These are phyloP conservation scores for Nicotiana attenuata DNA, from an alignment of 257 asterid genomes.

Conservation along the genomic window DNA sequence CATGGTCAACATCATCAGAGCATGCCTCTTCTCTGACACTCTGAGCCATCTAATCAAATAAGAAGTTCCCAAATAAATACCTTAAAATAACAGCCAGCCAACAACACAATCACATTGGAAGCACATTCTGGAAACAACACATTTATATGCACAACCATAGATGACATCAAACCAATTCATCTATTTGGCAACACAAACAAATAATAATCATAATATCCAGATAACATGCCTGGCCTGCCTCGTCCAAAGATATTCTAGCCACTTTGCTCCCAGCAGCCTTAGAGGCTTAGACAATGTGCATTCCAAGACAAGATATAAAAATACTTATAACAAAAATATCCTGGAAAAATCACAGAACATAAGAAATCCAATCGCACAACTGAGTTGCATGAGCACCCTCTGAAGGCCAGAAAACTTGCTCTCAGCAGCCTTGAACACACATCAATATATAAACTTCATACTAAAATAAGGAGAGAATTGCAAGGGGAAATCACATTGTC, in stretches of 20 bases:
- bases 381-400: constrained; percentile 16
- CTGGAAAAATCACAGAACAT: neutral
- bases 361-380: neutral
- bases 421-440: constrained; percentile 11
- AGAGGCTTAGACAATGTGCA: constrained; percentile 6
- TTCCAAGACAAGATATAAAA: neutral
- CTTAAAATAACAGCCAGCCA: neutral
- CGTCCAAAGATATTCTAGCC: constrained; percentile 10
- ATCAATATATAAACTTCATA: neutral
- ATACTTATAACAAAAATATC: neutral
- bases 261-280: constrained; percentile 18
- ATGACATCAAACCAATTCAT: neutral
- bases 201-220: neutral
- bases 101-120: neutral
- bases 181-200: neutral
- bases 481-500: neutral
- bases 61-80: constrained; percentile 3
- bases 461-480: neutral
- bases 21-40: constrained; percentile 35
- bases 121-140: no score
- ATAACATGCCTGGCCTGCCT: constrained; percentile 16
- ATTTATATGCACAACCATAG: no score
- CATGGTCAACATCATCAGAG: constrained; percentile 28
- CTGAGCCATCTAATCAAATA: constrained; percentile 49
- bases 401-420: constrained; percentile 12